These are phyloP conservation scores for Metschnikowia drakensbergensis DNA, from an alignment of 805 yeast species.

Conservation along the genomic window DNA sequence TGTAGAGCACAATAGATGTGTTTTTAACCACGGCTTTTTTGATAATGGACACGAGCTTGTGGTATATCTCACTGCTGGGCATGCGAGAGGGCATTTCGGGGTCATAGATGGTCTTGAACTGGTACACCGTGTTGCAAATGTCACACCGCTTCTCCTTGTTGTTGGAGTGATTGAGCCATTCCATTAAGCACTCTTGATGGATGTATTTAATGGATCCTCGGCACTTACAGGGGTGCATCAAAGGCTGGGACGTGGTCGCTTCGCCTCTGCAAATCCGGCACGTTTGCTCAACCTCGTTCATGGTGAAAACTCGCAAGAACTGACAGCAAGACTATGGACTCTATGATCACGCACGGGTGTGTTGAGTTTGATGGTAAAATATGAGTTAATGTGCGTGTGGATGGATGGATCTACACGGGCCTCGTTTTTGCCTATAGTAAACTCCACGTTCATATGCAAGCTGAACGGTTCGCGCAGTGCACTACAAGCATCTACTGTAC, in stretches of 20 bases:
- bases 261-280: conserved; percentile 96
- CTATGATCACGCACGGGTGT: not conserved
- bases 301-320: not conserved
- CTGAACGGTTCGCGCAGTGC: not conserved
- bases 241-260: conserved; percentile 70
- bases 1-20: conserved; percentile 29
- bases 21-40: conserved; percentile 15
- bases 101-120: conserved; percentile 61
- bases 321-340: not conserved
- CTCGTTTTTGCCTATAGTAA: too few relatives aligned
- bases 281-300: conserved; percentile 40
- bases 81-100: conserved; percentile 60
- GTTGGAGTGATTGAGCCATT: conserved; percentile 76
- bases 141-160: conserved; percentile 69
- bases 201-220: conserved; percentile 89
- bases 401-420: too few relatives aligned
- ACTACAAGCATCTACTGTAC: not conserved
- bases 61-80: conserved; percentile 50
- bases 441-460: not conserved
- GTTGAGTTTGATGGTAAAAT: not conserved
- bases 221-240: conserved; percentile 90
- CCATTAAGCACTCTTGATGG: conserved; percentile 86
- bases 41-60: conserved; percentile 28
- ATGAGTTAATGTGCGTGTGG: too few relatives aligned
- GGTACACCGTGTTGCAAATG: conserved; percentile 76